phyloP scores from a whole-genome alignment of 75 land plant genomes.

The Larix kaempferi region DNA sequence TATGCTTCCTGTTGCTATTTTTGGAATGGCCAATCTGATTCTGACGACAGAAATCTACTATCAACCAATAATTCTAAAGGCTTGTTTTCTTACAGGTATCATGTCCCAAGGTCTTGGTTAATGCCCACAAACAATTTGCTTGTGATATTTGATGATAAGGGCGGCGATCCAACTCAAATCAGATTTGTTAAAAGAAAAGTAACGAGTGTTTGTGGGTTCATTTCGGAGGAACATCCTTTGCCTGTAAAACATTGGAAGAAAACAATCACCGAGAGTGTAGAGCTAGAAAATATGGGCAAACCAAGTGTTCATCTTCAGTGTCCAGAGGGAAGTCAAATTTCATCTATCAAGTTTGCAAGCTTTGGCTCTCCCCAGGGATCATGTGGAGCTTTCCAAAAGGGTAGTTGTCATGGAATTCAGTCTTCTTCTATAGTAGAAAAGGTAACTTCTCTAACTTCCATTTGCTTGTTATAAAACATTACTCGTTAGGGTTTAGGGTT shows the following conservation, averaged over 20 bases:
- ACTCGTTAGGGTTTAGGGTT: neutral
- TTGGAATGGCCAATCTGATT: no score
- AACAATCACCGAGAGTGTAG: slow-evolving; percentile 1
- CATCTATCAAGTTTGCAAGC: slow-evolving; percentile 65
- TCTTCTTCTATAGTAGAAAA: slow-evolving; percentile 39
- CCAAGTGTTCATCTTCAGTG: slow-evolving; percentile 49
- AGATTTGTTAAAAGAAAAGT: slow-evolving; percentile 49
- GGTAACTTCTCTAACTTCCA: slow-evolving; percentile 22
- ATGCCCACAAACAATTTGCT: slow-evolving; percentile 66
- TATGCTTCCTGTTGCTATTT: no score
- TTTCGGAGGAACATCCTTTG: slow-evolving; percentile 63
- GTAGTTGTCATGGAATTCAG: slow-evolving; percentile 54
- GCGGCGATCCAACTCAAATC: slow-evolving; percentile 80
- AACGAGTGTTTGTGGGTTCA: slow-evolving; percentile 37
- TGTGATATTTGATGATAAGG: slow-evolving; percentile 89
- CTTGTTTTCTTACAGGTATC: slow-evolving; percentile 54
- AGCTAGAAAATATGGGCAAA: slow-evolving; percentile 12
- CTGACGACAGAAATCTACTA: no score
- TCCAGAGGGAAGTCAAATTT: slow-evolving; percentile 35
- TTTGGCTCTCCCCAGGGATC: slow-evolving; percentile 66
- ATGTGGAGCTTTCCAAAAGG: slow-evolving; percentile 58
- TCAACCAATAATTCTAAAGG: neutral
- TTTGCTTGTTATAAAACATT: neutral
- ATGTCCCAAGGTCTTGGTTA: slow-evolving; percentile 85
- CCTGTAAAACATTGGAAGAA: slow-evolving; percentile 31